These are phyloP conservation scores for Stipa capillata DNA, from an alignment of 176 grass and related monocot species.

Conservation along the genomic window DNA sequence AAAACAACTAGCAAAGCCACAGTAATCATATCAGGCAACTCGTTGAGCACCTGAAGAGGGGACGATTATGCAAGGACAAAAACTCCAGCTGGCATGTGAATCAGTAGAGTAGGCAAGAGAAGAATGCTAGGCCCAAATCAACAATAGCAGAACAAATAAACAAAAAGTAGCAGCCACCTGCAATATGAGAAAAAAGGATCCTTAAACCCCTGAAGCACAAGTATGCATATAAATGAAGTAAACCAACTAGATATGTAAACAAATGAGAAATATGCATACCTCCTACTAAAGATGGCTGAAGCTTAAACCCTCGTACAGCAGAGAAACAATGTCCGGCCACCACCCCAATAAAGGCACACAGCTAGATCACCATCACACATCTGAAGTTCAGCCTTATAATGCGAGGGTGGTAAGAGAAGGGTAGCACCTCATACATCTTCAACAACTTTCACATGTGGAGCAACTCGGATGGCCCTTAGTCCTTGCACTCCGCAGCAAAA, in stretches of 20 bases:
- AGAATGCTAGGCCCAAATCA: constrained; percentile 19
- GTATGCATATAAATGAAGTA: not conserved
- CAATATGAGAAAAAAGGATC: not conserved
- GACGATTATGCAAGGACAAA: not conserved
- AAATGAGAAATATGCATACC: constrained; percentile 26
- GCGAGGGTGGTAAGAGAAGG: not conserved
- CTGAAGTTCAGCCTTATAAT: not conserved
- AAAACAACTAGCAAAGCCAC: not conserved
- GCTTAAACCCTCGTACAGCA: not conserved
- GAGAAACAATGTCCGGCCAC: not conserved
- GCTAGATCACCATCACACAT: not conserved
- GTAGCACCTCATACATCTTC: constrained; percentile 17
- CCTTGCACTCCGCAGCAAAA: constrained; percentile 4
- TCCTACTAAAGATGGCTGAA: constrained; percentile 30
- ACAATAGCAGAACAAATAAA: not conserved
- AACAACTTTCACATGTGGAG: constrained; percentile 33
- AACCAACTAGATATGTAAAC: not conserved
- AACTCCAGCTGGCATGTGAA: not conserved
- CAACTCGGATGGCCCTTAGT: constrained; percentile 19
- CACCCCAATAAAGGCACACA: not conserved
- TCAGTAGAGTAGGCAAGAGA: not conserved
- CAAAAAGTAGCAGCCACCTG: constrained; percentile 27
- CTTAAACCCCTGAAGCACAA: not conserved
- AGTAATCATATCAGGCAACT: not conserved
- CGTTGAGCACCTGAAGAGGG: not conserved